Percentiles rank a stretch among this genome's conserved stretches.
phyloP scores from a whole-genome alignment of 179 eudicot genomes.

The Camellia oleifera region DNA sequence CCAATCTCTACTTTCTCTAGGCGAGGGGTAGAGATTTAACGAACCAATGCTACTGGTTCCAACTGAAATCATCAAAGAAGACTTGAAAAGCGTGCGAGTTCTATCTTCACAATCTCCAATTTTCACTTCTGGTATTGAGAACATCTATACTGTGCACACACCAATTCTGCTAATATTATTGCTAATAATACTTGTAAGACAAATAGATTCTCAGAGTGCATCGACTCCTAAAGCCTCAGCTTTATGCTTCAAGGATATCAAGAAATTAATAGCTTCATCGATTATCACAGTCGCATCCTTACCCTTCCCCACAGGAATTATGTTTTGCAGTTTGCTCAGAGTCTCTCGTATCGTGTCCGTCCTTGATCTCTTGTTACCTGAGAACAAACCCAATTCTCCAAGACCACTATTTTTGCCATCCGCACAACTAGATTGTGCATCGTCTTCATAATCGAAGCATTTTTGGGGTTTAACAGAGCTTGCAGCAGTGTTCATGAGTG shows the following conservation, averaged over 20 bases:
- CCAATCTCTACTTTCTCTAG: not conserved
- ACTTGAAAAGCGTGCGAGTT: not conserved
- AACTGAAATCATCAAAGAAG: not conserved
- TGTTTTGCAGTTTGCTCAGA: slow-evolving; percentile 51
- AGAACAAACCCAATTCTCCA: slow-evolving; percentile 19
- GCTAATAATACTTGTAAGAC: not conserved
- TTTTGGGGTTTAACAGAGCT: slow-evolving; percentile 27
- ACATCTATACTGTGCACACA: not conserved
- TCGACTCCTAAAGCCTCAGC: slow-evolving; percentile 61
- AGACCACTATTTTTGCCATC: slow-evolving; percentile 18
- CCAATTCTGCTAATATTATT: not conserved
- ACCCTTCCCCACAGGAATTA: slow-evolving; percentile 62
- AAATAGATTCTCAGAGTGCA: slow-evolving; percentile 19
- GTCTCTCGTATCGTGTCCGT: slow-evolving; percentile 61
- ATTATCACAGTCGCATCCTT: slow-evolving; percentile 60
- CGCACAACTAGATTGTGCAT: slow-evolving; percentile 70
- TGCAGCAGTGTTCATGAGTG: slow-evolving; percentile 35
- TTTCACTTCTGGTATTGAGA: not conserved
- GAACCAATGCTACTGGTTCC: not conserved
- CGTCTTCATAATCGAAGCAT: slow-evolving; percentile 44
- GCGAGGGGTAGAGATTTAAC: not conserved
- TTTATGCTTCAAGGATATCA: slow-evolving; percentile 54
- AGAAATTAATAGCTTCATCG: slow-evolving; percentile 78
- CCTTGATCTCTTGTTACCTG: slow-evolving; percentile 44
- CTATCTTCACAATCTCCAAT: not conserved